Base-by-base conservation (phyloP, 2,329 filamentous ascomycete species). In the Stylonectria norvegica region DNA sequence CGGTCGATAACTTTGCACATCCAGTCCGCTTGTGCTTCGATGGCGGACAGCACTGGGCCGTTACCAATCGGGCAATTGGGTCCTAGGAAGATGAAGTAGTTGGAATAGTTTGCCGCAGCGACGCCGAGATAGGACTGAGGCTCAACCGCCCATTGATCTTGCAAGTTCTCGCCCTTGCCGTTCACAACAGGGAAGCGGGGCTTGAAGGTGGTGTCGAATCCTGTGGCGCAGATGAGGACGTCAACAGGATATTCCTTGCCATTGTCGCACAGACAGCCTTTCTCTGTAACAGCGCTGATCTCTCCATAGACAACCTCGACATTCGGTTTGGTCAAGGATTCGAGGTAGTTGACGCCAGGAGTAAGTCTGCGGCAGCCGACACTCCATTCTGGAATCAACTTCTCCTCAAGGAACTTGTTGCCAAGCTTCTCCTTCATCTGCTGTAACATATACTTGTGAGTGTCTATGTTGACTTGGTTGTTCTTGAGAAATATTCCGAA, bases 191-290 rank as follows among this genome's bases (percentile, higher is more conserved):
- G 73, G 44, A 76, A 78, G 1, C 70, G 65, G 3, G 75, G 74
- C 6, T 65, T 56, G 54, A 77, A 78, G 1, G 71, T 74, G 5
- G 70, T 70, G 49, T 79, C 69, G 50, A 78, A 79, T 1, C 76
- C 75, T 0, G 75, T 79, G n/a, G 76, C 76, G 43, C 75, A 78
- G 34, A 81, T 65, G 16, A 82, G 70, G 10, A 68, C 67, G 50
- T 82, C 79, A 11, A 77, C 68, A 22, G 72, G 64, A 36, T 75
- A 56, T n/a, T 72, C 57, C 23, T 68, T 54, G n/a, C 72, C 75
- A 4, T 68, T 68, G 1, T 62, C 63, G 63, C 20, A 78, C 61
- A 54, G 71, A 59, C 34, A 79, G 58, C 11, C 76, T 70, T n/a
- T 57, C 4, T 67, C 64, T 4, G 69, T 69, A 16, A 75, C 44